Percentiles rank a stretch among this genome's conserved stretches.
phyloP scores from a whole-genome alignment of 768 basidiomycete species.

The Panellus pusillus region DNA sequence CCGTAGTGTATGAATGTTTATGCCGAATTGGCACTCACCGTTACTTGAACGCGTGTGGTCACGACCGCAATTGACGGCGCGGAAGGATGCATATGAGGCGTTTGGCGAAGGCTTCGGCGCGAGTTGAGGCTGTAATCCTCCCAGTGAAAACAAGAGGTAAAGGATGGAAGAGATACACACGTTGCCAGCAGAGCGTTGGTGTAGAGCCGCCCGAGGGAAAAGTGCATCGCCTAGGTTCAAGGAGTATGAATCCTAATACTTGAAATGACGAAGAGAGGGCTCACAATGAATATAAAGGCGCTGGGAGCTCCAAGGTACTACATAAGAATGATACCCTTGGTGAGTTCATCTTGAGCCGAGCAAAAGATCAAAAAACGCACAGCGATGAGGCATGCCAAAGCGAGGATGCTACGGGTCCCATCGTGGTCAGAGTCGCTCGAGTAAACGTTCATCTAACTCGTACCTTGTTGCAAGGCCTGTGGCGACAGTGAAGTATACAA shows the following conservation, averaged over 20 bases:
- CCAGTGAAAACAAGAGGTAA: neutral
- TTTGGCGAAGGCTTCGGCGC: slow-evolving; percentile 9
- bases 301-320: slow-evolving; percentile 23
- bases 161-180: slow-evolving; percentile 14
- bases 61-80: neutral
- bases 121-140: slow-evolving; percentile 8
- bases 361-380: neutral
- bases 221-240: slow-evolving; percentile 26
- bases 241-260: too few relatives aligned
- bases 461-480: slow-evolving; percentile 16
- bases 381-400: slow-evolving; percentile 7
- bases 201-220: slow-evolving; percentile 26
- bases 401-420: slow-evolving; percentile 4
- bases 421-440: neutral
- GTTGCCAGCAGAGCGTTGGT: slow-evolving; percentile 28
- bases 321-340: too few relatives aligned
- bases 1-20: too few relatives aligned
- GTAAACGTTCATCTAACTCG: too few relatives aligned
- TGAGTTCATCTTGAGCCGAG: too few relatives aligned
- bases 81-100: neutral
- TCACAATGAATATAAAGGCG: slow-evolving; percentile 26
- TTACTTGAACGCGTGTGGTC: slow-evolving; percentile 7
- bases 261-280: neutral
- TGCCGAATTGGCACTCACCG: neutral
- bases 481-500: slow-evolving; percentile 14